Base-by-base conservation (phyloP, 2,329 filamentous ascomycete genomes). In the Beauveria sp. region DNA sequence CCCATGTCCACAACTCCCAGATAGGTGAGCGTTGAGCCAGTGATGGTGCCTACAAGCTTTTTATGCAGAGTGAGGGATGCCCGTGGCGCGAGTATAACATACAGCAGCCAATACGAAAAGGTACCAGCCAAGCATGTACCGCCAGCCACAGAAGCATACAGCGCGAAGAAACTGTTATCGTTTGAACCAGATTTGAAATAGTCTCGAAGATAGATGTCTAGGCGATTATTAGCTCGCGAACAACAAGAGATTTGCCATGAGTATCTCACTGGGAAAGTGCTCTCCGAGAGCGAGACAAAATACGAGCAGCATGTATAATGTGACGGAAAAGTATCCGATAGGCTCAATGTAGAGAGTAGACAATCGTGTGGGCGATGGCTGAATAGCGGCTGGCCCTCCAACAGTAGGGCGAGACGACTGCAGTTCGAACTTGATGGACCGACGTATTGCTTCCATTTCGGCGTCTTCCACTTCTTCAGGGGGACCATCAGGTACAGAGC, bases 381-480 rank as follows among this genome's bases (percentile, higher is more conserved):
- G 24, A 24, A 14, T 18, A 22, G 24, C 41, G 26, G 20, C 41
- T 16, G 41, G 26, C 30, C 40, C 53, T 8, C 53, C 53, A 20
- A n/a, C 1, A 5, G 7, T 5, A 34, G 22, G 28, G 2, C 41
- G 26, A 24, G 48, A 16, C 6, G 50, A 47, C 8, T 44, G 50
- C 28, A 18, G 40, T 53, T 59, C 50, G 24, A 59, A 59, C 26
- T 53, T 50, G 20, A 59, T 30, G 16, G 48, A 53, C 18, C 57
- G 57, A 5, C 28, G 57, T 12, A 59, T 53, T 3, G 20, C 57
- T 14, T 59, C 57, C 40, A 26, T 59, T 44, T 59, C 57, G 16
- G 28, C 50, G 46, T 59, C 48, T n/a, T 59, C 57, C 7, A 59
- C 47, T 12, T 54, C 57, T 47, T 59, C 57, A 5, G 57, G 40